These are phyloP conservation scores for Ophiocordyceps camponoti-saundersi DNA, from an alignment of 2,329 filamentous ascomycete genomes.

Conservation along the genomic window DNA sequence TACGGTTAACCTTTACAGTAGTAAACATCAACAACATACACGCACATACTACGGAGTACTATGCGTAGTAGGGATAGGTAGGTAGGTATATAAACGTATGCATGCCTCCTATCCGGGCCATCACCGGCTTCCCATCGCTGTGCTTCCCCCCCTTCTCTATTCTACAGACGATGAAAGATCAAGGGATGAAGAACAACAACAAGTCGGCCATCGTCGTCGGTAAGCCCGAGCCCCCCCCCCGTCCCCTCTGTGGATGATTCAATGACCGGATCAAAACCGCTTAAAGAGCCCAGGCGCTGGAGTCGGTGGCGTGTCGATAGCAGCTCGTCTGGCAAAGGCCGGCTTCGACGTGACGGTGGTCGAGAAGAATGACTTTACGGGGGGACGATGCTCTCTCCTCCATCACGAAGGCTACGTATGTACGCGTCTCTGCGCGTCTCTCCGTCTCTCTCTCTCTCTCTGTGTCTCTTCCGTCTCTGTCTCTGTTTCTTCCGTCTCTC, in stretches of 20 bases:
- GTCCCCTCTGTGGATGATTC: background rate
- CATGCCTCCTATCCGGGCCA: no score
- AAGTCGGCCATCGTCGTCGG: background rate
- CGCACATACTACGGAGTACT: no score
- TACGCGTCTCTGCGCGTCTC: no score
- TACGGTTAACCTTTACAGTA: no score
- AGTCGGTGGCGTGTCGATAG: constrained; percentile 53
- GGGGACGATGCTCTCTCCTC: constrained; percentile 53
- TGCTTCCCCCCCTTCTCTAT: no score
- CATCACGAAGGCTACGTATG: constrained; percentile 30
- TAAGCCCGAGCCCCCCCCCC: background rate
- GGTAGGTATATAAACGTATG: no score
- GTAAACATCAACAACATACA: no score
- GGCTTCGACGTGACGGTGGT: constrained; percentile 58
- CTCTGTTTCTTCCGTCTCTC: no score
- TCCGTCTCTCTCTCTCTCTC: no score
- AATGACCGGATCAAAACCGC: background rate
- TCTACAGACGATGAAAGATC: background rate
- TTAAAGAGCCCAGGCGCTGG: constrained; percentile 39
- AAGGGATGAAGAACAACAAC: background rate
- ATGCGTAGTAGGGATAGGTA: no score
- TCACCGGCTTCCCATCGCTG: no score
- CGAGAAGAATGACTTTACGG: constrained; percentile 61
- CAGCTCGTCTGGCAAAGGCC: constrained; percentile 52
- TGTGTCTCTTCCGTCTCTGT: no score